phyloP scores from a whole-genome alignment of 148 eudicot genomes.

The Rhododendron vialii region DNA sequence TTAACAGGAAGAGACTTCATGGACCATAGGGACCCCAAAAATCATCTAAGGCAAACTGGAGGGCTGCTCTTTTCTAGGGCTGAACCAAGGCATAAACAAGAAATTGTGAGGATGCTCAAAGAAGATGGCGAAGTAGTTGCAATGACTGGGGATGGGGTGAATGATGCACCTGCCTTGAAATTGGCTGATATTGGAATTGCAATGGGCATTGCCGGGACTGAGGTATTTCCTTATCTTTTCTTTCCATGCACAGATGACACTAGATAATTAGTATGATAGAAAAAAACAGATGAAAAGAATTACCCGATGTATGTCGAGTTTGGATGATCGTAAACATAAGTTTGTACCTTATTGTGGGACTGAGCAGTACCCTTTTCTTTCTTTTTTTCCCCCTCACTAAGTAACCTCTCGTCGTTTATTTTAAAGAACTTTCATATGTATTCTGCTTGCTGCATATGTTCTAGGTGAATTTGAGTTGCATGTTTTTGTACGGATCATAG shows the following conservation, averaged over 20 bases:
- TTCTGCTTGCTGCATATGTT: neutral
- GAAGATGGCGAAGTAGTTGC: slow-evolving; percentile 56
- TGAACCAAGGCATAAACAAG: slow-evolving; percentile 55
- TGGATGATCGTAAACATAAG: neutral
- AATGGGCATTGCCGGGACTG: slow-evolving; percentile 58
- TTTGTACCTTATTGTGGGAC: neutral
- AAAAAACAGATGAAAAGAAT: neutral
- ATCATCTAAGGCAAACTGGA: slow-evolving; percentile 37
- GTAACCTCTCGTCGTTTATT: neutral
- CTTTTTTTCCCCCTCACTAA: neutral
- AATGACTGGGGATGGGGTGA: slow-evolving; percentile 63
- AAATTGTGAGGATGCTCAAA: slow-evolving; percentile 50
- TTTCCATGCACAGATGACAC: neutral
- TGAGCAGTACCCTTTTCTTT: neutral
- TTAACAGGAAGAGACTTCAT: slow-evolving; percentile 45
- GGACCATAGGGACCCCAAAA: slow-evolving; percentile 29
- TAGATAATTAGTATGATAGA: neutral
- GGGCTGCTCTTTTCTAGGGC: slow-evolving; percentile 58
- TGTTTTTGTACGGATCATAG: neutral
- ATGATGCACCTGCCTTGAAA: slow-evolving; percentile 59
- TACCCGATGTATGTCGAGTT: neutral
- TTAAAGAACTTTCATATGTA: neutral
- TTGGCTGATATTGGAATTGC: slow-evolving; percentile 56
- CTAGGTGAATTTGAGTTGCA: neutral
- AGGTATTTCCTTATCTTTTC: slow-evolving; percentile 19